Conservation (phyloP, 1,139 yeast genomes). For the Zygoascus hellenicus region DNA sequence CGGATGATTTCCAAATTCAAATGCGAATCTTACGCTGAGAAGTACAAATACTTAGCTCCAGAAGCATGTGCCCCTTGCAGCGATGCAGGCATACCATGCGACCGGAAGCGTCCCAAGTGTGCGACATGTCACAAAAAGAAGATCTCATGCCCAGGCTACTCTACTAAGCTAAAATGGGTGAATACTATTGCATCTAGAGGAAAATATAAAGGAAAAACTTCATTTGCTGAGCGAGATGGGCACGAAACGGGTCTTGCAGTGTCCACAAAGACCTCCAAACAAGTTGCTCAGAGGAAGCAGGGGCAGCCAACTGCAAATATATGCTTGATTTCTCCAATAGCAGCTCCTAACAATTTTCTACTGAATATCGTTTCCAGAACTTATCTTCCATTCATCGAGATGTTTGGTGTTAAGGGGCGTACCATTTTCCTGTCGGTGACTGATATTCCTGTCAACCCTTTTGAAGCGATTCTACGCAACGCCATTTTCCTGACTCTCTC, state of each 20-base stretch:
- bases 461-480: conserved; percentile 8
- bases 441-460: conserved; percentile 9
- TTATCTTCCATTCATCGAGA: conserved; percentile 2
- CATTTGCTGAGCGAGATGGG: too few relatives aligned
- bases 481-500: conserved; percentile 2
- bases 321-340: too few relatives aligned
- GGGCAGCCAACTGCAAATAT: too few relatives aligned
- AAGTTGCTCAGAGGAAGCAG: too few relatives aligned
- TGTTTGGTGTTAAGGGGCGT: conserved; percentile 4
- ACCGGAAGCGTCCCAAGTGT: conserved; percentile 5
- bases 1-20: conserved; percentile 1
- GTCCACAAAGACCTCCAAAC: too few relatives aligned
- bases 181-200: not conserved
- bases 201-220: too few relatives aligned
- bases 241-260: too few relatives aligned
- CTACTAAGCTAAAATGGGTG: conserved; percentile 2
- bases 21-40: not conserved
- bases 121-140: not conserved
- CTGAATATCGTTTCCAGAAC: not conserved
- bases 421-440: conserved; percentile 4
- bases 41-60: not conserved
- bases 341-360: too few relatives aligned
- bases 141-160: conserved; percentile 3
- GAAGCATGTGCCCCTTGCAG: conserved; percentile 1
- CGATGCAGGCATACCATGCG: not conserved